These are phyloP conservation scores for Penicillium expansum DNA, from an alignment of 2,329 filamentous ascomycete species.

Conservation along the genomic window DNA sequence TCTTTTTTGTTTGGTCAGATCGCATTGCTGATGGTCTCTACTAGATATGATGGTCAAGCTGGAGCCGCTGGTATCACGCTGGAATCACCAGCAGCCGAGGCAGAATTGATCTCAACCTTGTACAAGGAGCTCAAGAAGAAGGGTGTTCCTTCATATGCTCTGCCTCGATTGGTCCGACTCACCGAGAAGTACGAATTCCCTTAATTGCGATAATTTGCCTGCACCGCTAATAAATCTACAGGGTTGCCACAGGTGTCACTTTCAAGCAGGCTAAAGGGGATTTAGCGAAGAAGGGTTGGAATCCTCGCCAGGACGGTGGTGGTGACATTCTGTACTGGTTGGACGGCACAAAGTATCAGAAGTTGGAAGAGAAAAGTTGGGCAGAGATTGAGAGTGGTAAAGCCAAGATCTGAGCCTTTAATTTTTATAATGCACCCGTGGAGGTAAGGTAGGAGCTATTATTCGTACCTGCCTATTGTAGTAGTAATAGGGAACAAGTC, in stretches of 20 bases:
- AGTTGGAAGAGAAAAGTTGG: conserved; percentile 41
- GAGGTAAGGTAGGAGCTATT: too few species aligned
- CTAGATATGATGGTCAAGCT: conserved; percentile 50
- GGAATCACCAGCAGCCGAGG: conserved; percentile 30
- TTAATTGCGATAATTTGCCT: neutral
- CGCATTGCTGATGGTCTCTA: neutral
- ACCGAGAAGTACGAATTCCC: conserved; percentile 42
- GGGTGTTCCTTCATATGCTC: conserved; percentile 48
- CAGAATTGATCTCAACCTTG: conserved; percentile 39
- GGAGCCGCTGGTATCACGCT: conserved; percentile 49
- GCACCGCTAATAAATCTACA: conserved; percentile 13
- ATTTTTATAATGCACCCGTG: neutral
- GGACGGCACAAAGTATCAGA: conserved; percentile 41
- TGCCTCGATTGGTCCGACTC: conserved; percentile 49
- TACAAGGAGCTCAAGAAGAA: conserved; percentile 41
- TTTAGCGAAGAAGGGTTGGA: conserved; percentile 45
- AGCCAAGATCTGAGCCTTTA: conserved; percentile 41
- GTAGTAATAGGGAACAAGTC: too few species aligned
- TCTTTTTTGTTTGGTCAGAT: neutral
- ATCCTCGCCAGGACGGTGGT: conserved; percentile 30
- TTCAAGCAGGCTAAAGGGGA: conserved; percentile 52
- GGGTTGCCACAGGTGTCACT: conserved; percentile 48
- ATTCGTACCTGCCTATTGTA: too few species aligned
- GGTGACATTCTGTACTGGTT: conserved; percentile 47
- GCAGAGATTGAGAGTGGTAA: conserved; percentile 41